phyloP scores from a whole-genome alignment of 2,329 filamentous ascomycete genomes.

The Colletotrichum coccodes region DNA sequence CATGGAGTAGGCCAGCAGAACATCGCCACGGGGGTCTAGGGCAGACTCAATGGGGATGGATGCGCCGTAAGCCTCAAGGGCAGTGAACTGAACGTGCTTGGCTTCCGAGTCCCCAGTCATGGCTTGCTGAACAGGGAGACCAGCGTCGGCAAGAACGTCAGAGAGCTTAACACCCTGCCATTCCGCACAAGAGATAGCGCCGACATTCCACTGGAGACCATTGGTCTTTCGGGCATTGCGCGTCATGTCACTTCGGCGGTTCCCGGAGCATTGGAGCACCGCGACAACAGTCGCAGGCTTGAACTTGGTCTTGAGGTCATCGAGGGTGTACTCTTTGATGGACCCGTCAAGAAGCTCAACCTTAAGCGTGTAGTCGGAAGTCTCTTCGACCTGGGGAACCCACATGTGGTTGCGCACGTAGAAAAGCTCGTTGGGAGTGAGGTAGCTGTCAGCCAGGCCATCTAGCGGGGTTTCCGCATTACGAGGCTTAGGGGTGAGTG shows the following conservation, averaged over 20 bases:
- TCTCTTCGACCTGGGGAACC: constrained; percentile 61
- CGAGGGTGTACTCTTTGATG: constrained; percentile 61
- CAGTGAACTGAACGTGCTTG: constrained; percentile 67
- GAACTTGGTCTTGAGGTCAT: constrained; percentile 64
- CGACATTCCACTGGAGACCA: constrained; percentile 68
- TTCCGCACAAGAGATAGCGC: constrained; percentile 68
- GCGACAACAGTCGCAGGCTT: constrained; percentile 61
- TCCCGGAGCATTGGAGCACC: constrained; percentile 69
- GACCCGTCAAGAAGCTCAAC: constrained; percentile 67
- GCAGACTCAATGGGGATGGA: constrained; percentile 70
- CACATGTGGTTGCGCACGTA: constrained; percentile 69
- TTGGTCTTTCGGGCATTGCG: constrained; percentile 57
- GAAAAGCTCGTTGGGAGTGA: constrained; percentile 57
- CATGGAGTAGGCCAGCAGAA: constrained; percentile 75
- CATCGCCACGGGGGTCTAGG: constrained; percentile 69
- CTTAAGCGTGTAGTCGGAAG: constrained; percentile 56
- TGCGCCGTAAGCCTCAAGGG: constrained; percentile 69
- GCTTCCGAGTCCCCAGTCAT: constrained; percentile 48
- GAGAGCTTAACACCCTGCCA: constrained; percentile 67
- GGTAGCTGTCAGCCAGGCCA: constrained; percentile 58
- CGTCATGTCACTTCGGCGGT: constrained; percentile 70
- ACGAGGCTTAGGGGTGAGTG: constrained; percentile 64
- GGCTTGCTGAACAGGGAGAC: constrained; percentile 54
- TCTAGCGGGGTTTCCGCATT: constrained; percentile 69
- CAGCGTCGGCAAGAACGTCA: constrained; percentile 66